Base-by-base conservation (phyloP, 1,284 basidiomycete species). In the Naganishia sp. region DNA sequence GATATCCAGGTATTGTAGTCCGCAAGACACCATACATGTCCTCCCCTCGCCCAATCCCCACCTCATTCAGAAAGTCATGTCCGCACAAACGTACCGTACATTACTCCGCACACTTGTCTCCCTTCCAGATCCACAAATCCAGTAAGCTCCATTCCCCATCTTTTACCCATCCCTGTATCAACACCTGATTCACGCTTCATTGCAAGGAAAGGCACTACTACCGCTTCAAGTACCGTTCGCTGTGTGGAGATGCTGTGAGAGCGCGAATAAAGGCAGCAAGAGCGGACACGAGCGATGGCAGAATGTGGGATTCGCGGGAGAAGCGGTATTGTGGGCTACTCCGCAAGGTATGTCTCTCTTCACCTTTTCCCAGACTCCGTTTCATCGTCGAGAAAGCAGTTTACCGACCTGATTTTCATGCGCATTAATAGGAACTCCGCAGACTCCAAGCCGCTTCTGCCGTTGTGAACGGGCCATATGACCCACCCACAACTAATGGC, bases 51-150 rank as follows among this genome's bases (percentile, higher is more conserved):
- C 31, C 42, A 18, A 21, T n/a, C 36, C 13, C 28, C 15, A 21
- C 21, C 21, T 21, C 21, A 1, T 21, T 21, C 21, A 21, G 21
- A 21, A 21, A 21, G 21, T 21, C 44, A 28, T 21, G 50, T 61
- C 48, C 48, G 39, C 39, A 28, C 48, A 43, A 61, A 39, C n/a
- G 36, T 61, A 61, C 39, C 7, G 59, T 3, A 28, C 48, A 21
- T 33, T 61, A 21, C 48, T 61, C 2, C 36, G 33, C 6, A 48
- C 49, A 7, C 59, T 61, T 36, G 0, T 61, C 36, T 36, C 39
- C 21, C 36, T 64, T 4, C 61, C 61, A 3, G 61, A 64, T 42
- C 15, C 23, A 13, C 50, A 64, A 23, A 64, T 64, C 33, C 61
- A 48, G 61, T 64, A 16, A 45, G 61, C 50, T 15, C 21, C 16